Evolutionary conservation across 2,329 filamentous ascomycete species (phyloP).

Genomic region (Colletotrichum limetticola): DNA sequence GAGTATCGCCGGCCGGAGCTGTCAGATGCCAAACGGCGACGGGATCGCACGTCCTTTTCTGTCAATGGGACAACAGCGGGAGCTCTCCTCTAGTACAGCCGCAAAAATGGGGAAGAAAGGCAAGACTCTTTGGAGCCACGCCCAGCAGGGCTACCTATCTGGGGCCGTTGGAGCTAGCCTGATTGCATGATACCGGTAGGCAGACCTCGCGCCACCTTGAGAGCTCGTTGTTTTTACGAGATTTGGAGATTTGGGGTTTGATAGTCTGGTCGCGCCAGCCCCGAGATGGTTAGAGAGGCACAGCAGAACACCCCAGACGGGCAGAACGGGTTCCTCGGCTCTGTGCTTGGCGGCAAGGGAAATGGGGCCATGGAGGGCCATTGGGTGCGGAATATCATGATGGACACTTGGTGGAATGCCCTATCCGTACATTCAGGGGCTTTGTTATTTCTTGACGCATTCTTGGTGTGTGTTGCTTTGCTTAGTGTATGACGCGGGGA

Average conservation of each 20-base stretch:
- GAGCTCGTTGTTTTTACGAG: background rate
- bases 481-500: background rate
- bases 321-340: background rate
- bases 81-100: conserved; percentile 7
- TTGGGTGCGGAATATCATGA: background rate
- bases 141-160: conserved; percentile 13
- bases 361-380: background rate
- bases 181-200: background rate
- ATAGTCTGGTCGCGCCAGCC: conserved; percentile 1
- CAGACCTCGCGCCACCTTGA: background rate
- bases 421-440: background rate
- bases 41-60: conserved; percentile 16
- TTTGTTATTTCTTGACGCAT: background rate
- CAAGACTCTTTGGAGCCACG: background rate
- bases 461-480: background rate
- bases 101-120: background rate
- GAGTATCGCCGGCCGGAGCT: background rate
- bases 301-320: background rate
- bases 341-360: background rate
- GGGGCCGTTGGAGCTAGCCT: background rate
- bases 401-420: background rate
- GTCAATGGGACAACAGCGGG: background rate
- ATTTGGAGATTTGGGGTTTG: conserved; percentile 2
- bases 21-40: background rate
- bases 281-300: conserved; percentile 15